These are phyloP conservation scores for Coelastrella sp. DNA, from an alignment of 139 green algal species.

Conservation along the genomic window DNA sequence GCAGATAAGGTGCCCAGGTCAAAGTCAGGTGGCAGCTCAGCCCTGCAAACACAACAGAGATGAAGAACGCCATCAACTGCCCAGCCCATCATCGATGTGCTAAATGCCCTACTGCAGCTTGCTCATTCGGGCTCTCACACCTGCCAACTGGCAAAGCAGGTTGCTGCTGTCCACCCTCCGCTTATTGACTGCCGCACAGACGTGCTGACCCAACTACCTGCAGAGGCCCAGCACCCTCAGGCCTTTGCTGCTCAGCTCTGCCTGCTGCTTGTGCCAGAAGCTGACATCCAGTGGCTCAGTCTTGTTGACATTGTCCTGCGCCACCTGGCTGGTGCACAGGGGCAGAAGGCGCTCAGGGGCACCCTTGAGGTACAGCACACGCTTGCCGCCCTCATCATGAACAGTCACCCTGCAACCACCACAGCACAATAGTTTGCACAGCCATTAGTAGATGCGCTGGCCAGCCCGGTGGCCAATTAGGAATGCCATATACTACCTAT, in stretches of 20 bases:
- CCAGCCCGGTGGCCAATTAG: too few relatives aligned
- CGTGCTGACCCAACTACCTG: too few relatives aligned
- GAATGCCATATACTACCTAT: neutral
- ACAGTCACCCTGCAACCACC: slow-evolving; percentile 46
- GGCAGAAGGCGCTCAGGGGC: slow-evolving; percentile 56
- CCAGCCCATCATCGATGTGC: too few relatives aligned
- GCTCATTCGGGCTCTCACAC: too few relatives aligned
- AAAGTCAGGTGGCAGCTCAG: slow-evolving; percentile 41
- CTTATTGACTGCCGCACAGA: too few relatives aligned
- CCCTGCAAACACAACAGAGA: slow-evolving; percentile 18
- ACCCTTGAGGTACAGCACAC: slow-evolving; percentile 56
- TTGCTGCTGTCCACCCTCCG: too few relatives aligned
- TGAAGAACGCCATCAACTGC: neutral
- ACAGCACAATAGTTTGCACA: neutral
- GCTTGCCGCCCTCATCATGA: slow-evolving; percentile 38
- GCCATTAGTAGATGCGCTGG: neutral
- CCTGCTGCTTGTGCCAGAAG: slow-evolving; percentile 51
- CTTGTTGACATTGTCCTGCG: neutral
- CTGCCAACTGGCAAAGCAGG: too few relatives aligned
- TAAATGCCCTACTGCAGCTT: too few relatives aligned
- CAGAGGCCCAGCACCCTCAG: slow-evolving; percentile 58
- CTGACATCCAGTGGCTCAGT: slow-evolving; percentile 26
- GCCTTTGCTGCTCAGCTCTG: slow-evolving; percentile 50
- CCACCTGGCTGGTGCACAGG: slow-evolving; percentile 48
- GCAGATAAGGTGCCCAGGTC: slow-evolving; percentile 13